phyloP scores from a whole-genome alignment of 495 filamentous ascomycete species.

The Aspergillus sclerotiicarbonarius region DNA sequence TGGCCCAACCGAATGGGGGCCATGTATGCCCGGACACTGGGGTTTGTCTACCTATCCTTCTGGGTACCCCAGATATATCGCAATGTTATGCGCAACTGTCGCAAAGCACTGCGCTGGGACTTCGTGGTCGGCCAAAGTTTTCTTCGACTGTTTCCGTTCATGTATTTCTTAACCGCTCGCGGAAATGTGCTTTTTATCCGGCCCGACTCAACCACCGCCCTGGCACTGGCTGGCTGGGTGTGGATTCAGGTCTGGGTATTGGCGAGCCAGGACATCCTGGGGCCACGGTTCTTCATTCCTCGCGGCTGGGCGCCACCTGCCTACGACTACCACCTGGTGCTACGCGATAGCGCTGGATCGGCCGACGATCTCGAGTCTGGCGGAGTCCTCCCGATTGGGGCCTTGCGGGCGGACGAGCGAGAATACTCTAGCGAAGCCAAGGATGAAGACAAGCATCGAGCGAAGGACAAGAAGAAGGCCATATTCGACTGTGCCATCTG shows the following conservation, averaged over 20 bases:
- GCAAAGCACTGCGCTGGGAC: constrained; percentile 80
- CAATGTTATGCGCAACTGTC: constrained; percentile 87
- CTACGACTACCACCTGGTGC: constrained; percentile 91
- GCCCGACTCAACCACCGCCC: constrained; percentile 60
- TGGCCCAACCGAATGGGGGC: constrained; percentile 70
- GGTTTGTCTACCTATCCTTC: constrained; percentile 77
- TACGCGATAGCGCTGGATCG: constrained; percentile 58
- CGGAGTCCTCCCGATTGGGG: constrained; percentile 68
- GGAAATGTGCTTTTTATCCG: constrained; percentile 81
- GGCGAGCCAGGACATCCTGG: constrained; percentile 77
- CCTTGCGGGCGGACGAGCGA: constrained; percentile 42
- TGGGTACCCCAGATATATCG: constrained; percentile 90
- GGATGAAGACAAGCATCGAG: constrained; percentile 37
- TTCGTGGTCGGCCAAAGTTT: constrained; percentile 83
- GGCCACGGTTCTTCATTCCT: constrained; percentile 74
- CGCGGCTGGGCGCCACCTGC: constrained; percentile 72
- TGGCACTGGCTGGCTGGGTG: constrained; percentile 72
- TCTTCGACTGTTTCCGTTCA: constrained; percentile 71
- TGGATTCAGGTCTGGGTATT: constrained; percentile 86
- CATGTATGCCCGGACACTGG: constrained; percentile 65
- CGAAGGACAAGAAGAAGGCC: constrained; percentile 52
- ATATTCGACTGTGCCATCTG: constrained; percentile 93
- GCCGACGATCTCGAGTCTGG: constrained; percentile 71
- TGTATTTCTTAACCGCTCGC: constrained; percentile 72
- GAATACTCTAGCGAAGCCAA: constrained; percentile 38